phyloP scores from a whole-genome alignment of 129 eudicot genomes.

The Flaveria linearis region DNA sequence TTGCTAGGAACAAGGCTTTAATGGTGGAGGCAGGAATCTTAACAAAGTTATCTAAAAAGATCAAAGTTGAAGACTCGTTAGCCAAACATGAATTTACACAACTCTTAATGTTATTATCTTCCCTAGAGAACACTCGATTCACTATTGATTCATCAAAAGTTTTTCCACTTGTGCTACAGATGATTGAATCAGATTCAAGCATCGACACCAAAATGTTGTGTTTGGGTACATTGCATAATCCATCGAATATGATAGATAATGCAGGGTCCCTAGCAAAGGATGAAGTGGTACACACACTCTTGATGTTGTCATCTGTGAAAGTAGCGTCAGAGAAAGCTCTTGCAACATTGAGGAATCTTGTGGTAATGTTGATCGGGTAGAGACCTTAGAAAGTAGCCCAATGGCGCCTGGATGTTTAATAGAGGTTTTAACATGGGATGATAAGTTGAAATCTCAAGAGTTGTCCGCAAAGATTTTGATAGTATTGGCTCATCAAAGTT shows the following conservation, averaged over 20 bases:
- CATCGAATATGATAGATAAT: conserved; percentile 62
- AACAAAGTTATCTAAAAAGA: conserved; percentile 48
- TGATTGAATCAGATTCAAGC: conserved; percentile 55
- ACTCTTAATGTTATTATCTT: conserved; percentile 61
- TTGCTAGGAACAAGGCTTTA: conserved; percentile 81
- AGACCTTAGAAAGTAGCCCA: conserved; percentile 58
- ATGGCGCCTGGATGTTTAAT: conserved; percentile 63
- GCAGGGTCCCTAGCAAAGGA: conserved; percentile 44
- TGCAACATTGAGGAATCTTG: conserved; percentile 73
- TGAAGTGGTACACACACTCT: conserved; percentile 42
- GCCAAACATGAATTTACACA: conserved; percentile 57
- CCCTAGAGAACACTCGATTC: conserved; percentile 52
- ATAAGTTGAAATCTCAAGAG: conserved; percentile 66
- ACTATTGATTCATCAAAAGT: conserved; percentile 51
- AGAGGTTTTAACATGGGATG: conserved; percentile 72
- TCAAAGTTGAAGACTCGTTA: conserved; percentile 38
- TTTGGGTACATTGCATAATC: conserved; percentile 58
- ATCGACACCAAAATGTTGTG: conserved; percentile 49
- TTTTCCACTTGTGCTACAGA: conserved; percentile 45
- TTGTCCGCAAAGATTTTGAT: conserved; percentile 69
- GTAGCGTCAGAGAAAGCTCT: conserved; percentile 70
- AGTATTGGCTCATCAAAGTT: conserved; percentile 83
- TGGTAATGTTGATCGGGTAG: conserved; percentile 66
- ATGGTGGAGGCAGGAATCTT: conserved; percentile 83
- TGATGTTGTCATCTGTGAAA: conserved; percentile 45